Evolutionary conservation across 2,329 filamentous ascomycete species (phyloP), one percentile per base, ranked within the genome.

Genomic region (Curvularia eragrostidis): DNA sequence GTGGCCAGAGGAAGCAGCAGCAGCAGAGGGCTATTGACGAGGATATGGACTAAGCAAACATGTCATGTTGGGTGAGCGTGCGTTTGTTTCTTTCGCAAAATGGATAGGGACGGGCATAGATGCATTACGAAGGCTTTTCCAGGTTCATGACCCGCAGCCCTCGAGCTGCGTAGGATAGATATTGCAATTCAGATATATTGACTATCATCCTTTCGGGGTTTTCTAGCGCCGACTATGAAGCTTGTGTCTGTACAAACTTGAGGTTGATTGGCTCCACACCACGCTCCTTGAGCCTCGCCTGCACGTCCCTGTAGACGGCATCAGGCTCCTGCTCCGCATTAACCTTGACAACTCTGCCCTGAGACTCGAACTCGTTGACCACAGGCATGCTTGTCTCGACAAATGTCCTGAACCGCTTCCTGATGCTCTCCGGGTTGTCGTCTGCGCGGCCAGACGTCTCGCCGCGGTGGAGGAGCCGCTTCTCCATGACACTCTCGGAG

Each of bases 381-480:
- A 98, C 95, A 24, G 95, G 95, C 94, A 98, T 97, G 80, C 92
- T 97, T 2, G 93, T 97, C 79, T 98, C 93, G 69, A 96, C 82
- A 75, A 98, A 99, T 3, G 90, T 93, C 74, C 87, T 88, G 84
- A 99, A 99, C 56, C 95, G 87, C 88, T 99, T 99, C 82, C 91
- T 89, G 77, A 98, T 99, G 72, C 89, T 93, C 80, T 97, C 95
- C 54, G 88, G 89, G 76, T 99, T 99, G 81, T 99, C 95, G 78
- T 99, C 95, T 49, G 89, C 83, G 64, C 95, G 85, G 41, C 95
- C 95, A 73, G 90, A 93, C 15, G 94, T 98, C 87, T 97, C 91
- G 62, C 94, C 95, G 49, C 94, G 86, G 81, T 97, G 89, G 65
- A 98, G 80, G 65, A 99, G 81, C 28, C 94, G 85, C 72, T 84